Base-by-base conservation (phyloP, 1,284 basidiomycete species). In the Paramarasmius palmivorus region DNA sequence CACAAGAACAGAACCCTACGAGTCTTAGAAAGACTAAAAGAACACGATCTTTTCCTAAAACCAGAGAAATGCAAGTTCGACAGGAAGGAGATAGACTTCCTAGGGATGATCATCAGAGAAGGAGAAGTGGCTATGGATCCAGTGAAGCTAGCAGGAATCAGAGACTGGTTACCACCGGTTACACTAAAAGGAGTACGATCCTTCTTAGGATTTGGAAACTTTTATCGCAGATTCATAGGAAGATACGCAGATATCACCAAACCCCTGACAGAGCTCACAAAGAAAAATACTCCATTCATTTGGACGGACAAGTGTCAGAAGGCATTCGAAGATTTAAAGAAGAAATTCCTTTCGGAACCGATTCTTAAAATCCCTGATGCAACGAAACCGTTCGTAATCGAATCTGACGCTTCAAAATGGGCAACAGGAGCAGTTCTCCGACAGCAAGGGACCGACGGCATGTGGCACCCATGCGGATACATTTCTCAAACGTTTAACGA, bases 21-120 rank as follows among this genome's bases (percentile, higher is more conserved):
- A 38, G 53, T 10, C 56, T 67, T 1, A 3, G 42, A 5, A 39
- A 60, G 15, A 44, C 66, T 41, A 55, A 66, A n/a, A 12, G 29
- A 32, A 32, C 29, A 32, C 7, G 29, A 32, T 32, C 58, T 68
- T 4, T 66, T 46, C 45, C 52, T 68, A 0, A 61, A 63, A 44
- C 59, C 62, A 7, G 61, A 67, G 32, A 70, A 71, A 54, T 70
- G 66, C 49, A 49, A 63, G n/a, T 69, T 67, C 44, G 59, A 66
- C 39, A 20, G 56, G 35, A 56, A 35, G 19, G 45, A 60, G 36
- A 56, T 71, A 12, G 63, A 70, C 40, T 71, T 67, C 56, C 57
- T 71, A 2, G 65, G 69, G 2, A 35, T 69, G 0, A 62, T 68
- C 19, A 56, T 70, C 17, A 46, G 42, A 15, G 25, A 66, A 14